phyloP scores from a whole-genome alignment of 75 land plant species.

The Picea sitchensis region DNA sequence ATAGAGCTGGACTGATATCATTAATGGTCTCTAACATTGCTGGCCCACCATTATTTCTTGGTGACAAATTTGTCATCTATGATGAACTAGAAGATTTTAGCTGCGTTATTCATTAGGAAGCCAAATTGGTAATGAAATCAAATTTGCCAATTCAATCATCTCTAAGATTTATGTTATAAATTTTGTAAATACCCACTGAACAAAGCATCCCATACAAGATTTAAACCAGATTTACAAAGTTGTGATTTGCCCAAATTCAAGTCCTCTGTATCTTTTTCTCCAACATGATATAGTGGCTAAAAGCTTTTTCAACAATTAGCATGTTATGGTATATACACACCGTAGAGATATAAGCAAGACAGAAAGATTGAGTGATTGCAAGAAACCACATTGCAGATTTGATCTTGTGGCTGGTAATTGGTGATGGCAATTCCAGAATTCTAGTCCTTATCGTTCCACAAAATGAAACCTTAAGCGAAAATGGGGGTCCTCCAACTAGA shows the following conservation, averaged over 20 bases:
- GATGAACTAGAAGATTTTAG: neutral
- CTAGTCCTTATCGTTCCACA: no score
- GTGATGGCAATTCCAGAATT: no score
- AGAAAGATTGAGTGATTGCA: no score
- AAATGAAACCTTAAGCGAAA: no score
- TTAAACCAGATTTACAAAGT: neutral
- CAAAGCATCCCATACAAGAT: neutral
- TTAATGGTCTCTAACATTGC: neutral
- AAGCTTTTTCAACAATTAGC: no score
- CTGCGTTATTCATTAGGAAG: neutral
- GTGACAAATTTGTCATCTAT: conserved; percentile 3
- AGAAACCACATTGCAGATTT: no score
- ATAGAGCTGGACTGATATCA: no score
- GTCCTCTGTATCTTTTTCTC: neutral
- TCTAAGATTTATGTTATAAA: neutral
- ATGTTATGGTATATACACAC: no score
- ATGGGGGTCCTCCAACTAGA: no score
- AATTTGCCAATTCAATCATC: neutral
- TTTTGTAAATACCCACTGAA: neutral
- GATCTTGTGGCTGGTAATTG: no score
- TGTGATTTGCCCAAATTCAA: neutral
- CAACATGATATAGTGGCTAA: neutral
- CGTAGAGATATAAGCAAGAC: no score
- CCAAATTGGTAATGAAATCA: neutral
- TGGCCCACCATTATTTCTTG: neutral